Base-by-base conservation (phyloP, 495 filamentous ascomycete species). In the Trichocladium antarcticum region DNA sequence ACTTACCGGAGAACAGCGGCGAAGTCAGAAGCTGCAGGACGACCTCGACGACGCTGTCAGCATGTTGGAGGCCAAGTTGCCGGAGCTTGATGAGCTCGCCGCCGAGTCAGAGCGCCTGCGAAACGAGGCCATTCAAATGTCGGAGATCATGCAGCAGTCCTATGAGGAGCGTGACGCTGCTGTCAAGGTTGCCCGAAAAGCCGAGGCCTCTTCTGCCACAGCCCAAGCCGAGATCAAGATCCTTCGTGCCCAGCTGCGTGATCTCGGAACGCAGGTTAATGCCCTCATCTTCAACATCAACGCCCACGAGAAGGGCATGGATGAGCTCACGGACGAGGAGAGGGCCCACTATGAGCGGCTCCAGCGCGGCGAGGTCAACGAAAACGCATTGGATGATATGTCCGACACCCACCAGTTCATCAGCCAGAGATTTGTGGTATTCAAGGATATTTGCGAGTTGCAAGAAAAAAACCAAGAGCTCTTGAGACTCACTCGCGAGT, bases 401-500 rank as follows among this genome's bases (percentile, higher is more conserved):
- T 83, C 79, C 12, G 80, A 87, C 47, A 94, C 89, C 10, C 84
- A 87, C 51, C 82, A 79, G 22, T 83, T 92, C 66, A 97, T 99
- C 55, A 89, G 83, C 51, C 74, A 86, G 49, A 81, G 84, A 28
- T 71, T 96, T 3, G 82, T 83, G 5, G 79, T 83, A 1, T 97
- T 92, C 78, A 85, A 82, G 47, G 79, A 85, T 56, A 78, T 95
- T 37, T 75, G 74, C 38, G 85, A 96, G 43, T 75, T 99, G 20
- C 89, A 97, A 56, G 80, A 85, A 41, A 84, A 95, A 68, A 97
- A 99, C 53, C 69, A 82, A 49, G 83, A 87, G 34, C 75, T 95
- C 6, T 75, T 95, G 12, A 79, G 78, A 39, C 77, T 92, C 59
- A 82, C 87, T 9, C 78, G 89, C 38, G 81, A 92, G 40, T 71